These are phyloP conservation scores for Theobroma cacao DNA, from an alignment of 345 rosid species.

Conservation along the genomic window DNA sequence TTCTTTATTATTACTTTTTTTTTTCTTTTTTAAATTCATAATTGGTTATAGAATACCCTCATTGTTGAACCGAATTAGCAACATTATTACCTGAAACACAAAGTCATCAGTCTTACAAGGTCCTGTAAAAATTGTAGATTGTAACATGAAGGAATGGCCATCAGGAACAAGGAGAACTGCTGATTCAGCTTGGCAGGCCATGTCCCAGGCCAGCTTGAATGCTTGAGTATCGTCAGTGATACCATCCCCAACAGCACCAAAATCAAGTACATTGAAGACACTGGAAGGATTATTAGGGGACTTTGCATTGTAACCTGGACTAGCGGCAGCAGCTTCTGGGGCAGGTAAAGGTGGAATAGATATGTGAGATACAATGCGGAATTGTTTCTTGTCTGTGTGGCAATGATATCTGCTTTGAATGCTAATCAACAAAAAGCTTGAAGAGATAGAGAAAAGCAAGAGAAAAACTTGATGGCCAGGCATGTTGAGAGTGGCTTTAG, in stretches of 20 bases:
- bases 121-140: slow-evolving; percentile 77
- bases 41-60: neutral
- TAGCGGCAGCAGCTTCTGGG: slow-evolving; percentile 11
- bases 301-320: slow-evolving; percentile 2
- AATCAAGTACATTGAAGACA: slow-evolving; percentile 55
- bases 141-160: slow-evolving; percentile 64
- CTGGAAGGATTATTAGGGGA: neutral
- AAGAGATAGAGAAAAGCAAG: slow-evolving; percentile 1
- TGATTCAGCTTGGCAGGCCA: slow-evolving; percentile 43
- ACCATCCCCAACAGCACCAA: slow-evolving; percentile 83
- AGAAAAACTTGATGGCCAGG: neutral
- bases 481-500: neutral
- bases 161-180: slow-evolving; percentile 51
- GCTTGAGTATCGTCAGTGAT: slow-evolving; percentile 64
- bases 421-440: neutral
- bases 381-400: neutral
- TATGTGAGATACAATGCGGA: slow-evolving; percentile 2
- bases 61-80: neutral
- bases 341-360: slow-evolving; percentile 18
- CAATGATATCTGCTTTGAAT: slow-evolving; percentile 8
- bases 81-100: slow-evolving; percentile 55
- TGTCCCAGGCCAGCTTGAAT: slow-evolving; percentile 87
- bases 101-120: slow-evolving; percentile 59
- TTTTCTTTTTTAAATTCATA: neutral
- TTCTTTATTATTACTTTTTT: too few relatives aligned